These are phyloP conservation scores for Stevia rebaudiana DNA, from an alignment of 140 eudicot genomes.

Conservation along the genomic window DNA sequence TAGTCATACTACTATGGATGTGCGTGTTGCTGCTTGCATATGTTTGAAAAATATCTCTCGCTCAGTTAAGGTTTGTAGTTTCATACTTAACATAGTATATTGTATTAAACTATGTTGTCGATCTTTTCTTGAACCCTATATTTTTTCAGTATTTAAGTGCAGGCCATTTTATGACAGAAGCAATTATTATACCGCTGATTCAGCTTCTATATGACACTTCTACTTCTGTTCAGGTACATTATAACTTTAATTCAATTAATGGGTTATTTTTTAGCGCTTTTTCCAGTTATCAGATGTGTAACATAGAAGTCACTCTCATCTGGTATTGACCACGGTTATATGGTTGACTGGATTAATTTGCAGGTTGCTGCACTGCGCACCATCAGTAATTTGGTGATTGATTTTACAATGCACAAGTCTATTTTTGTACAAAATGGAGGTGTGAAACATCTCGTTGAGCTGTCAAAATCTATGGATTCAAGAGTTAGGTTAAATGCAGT, in stretches of 20 bases:
- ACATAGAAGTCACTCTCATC: conserved; percentile 1
- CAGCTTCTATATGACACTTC: conserved; percentile 64
- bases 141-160: conserved; percentile 79
- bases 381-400: conserved; percentile 71
- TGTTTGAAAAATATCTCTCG: conserved; percentile 83
- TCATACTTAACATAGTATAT: neutral
- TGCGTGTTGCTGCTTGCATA: conserved; percentile 78
- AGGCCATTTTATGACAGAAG: conserved; percentile 75
- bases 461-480: conserved; percentile 88
- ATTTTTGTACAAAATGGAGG: conserved; percentile 64
- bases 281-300: neutral
- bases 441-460: conserved; percentile 78
- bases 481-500: conserved; percentile 64
- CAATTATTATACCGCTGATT: conserved; percentile 49
- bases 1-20: conserved; percentile 62
- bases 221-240: conserved; percentile 67
- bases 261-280: neutral
- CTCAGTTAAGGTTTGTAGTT: conserved; percentile 71
- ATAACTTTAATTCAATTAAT: neutral
- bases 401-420: conserved; percentile 63
- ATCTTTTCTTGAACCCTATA: conserved; percentile 23
- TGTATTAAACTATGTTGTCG: neutral
- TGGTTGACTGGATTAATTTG: conserved; percentile 9
- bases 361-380: conserved; percentile 91
- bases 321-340: neutral